A percentile compares a stretch with the other conserved stretches of the same genome.
Evolutionary conservation across 257 asterid genomes (phyloP).

Genomic region (Lantana camara): DNA sequence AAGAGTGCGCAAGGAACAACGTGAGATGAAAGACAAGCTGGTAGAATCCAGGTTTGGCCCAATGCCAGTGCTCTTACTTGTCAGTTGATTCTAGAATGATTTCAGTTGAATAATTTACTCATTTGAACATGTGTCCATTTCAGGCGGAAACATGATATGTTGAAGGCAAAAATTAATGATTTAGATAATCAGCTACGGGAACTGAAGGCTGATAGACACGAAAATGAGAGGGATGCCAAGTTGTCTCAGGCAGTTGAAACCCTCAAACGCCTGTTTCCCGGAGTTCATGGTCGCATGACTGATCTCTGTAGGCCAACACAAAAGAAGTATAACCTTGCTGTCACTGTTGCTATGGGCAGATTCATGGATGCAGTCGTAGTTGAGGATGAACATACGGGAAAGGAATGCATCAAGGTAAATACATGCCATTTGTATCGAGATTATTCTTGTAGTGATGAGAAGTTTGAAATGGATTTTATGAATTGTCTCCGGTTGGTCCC

Average conservation of each 20-base stretch:
- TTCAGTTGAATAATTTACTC: constrained; percentile 19
- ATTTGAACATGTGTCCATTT: constrained; percentile 20
- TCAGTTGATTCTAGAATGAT: constrained; percentile 22
- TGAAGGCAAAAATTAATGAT: constrained; percentile 76
- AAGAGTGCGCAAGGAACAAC: constrained; percentile 76
- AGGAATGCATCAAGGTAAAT: constrained; percentile 94
- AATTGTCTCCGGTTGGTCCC: background rate
- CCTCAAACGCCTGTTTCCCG: constrained; percentile 91
- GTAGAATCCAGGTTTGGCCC: constrained; percentile 64
- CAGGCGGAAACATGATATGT: constrained; percentile 72
- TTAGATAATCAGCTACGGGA: constrained; percentile 84
- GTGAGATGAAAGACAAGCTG: constrained; percentile 83
- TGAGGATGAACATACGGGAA: constrained; percentile 93
- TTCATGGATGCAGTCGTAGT: constrained; percentile 99
- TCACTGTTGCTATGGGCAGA: constrained; percentile 99
- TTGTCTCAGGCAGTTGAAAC: constrained; percentile 88
- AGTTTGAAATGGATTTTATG: background rate
- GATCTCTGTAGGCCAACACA: constrained; percentile 98
- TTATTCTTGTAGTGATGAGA: constrained; percentile 18
- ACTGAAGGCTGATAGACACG: constrained; percentile 93
- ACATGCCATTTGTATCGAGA: constrained; percentile 11
- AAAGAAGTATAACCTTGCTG: constrained; percentile 92
- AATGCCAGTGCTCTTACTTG: constrained; percentile 29
- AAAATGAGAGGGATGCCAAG: constrained; percentile 90
- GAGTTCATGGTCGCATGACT: constrained; percentile 99